phyloP scores from a whole-genome alignment of 2,329 filamentous ascomycete species.

The Pseudonectria buxi region DNA sequence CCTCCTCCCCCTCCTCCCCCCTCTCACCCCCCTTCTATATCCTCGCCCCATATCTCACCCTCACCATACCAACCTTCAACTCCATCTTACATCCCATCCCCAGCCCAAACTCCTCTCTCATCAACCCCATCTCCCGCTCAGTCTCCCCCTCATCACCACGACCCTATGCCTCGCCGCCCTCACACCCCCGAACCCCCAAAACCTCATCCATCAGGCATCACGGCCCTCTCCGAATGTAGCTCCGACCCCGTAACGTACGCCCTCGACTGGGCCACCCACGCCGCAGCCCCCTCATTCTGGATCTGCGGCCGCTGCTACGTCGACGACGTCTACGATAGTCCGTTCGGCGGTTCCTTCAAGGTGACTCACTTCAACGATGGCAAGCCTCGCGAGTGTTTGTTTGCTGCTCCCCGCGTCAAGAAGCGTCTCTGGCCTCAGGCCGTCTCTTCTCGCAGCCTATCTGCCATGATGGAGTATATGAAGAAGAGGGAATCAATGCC shows the following conservation, averaged over 20 bases:
- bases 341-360: conserved; percentile 22
- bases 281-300: conserved; percentile 22
- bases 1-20: not conserved
- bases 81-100: no score
- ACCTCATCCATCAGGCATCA: conserved; percentile 9
- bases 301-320: conserved; percentile 34
- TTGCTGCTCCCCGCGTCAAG: conserved; percentile 26
- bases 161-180: conserved; percentile 3
- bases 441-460: conserved; percentile 20
- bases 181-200: conserved; percentile 10
- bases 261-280: conserved; percentile 33
- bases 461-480: conserved; percentile 24
- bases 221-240: conserved; percentile 23
- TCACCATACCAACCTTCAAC: no score
- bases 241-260: conserved; percentile 19
- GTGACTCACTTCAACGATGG: conserved; percentile 14
- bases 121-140: no score
- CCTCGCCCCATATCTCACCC: no score
- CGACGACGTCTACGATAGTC: conserved; percentile 27
- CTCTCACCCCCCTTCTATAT: not conserved
- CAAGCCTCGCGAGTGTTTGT: conserved; percentile 27
- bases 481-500: conserved; percentile 12
- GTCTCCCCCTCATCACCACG: no score
- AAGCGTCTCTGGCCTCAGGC: conserved; percentile 26
- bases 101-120: no score